Base-by-base conservation (phyloP, 2,329 filamentous ascomycete species). In the Claviceps paspali region DNA sequence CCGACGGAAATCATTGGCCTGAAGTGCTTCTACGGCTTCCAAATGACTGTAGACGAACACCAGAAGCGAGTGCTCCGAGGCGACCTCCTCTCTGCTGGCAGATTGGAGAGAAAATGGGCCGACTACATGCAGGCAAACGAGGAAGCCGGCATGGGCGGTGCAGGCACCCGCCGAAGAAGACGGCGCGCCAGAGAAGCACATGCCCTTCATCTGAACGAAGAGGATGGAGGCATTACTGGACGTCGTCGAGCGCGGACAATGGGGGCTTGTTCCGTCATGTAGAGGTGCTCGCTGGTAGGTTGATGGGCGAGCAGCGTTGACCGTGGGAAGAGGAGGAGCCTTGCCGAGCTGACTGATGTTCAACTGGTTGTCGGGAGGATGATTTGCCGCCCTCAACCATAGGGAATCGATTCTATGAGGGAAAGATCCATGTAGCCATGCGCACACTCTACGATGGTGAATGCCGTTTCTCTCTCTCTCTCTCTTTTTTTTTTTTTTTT, bases 1-100 rank as follows among this genome's bases (percentile, higher is more conserved):
- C 82, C 85, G 0, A 73, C 75, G 1, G 79, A 94, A 52, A 74
- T 92, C 40, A 85, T 96, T 41, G 68, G 76, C 5, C 68, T 96
- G 30, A 95, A 94, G 57, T 93, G 86, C 58, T 96, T 88, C 63
- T 93, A 93, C 55, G 85, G 82, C 29, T 95, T 84, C 74, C 88
- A 96, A 60, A 83, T 84, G 61, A 95, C 86, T 0, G 86, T 95
- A 4, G 82, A 95, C 47, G 86, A 95, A 55, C 88, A 96, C 57
- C 86, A 78, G 37, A 88, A 87, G 61, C 75, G 87, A 4, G 83
- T 95, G 1, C 57, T 93, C 36, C 67, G 73, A 4, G 84, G 84
- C 6, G 82, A 94, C 43, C 70, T 85, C 41, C 64, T 68, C 0
- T 70, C 82, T 1, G 91, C 91, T 1, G 69, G 68, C 27, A 67